Conservation (phyloP, 257 asterid genomes). For the Primulina eburnea region DNA sequence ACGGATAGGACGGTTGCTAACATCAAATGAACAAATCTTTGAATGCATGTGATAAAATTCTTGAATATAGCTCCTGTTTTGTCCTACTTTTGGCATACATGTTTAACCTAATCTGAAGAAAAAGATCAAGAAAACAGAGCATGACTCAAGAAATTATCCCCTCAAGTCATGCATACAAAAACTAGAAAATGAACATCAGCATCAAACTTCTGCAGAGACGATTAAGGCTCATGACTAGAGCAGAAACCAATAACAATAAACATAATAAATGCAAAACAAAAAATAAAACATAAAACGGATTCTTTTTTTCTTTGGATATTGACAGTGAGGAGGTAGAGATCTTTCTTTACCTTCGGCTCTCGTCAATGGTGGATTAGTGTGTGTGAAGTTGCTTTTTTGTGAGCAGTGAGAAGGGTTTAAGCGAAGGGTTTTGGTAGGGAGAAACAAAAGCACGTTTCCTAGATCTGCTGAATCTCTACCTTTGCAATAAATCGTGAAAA, state of each 20-base stretch:
- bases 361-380: neutral
- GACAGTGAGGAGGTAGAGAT: neutral
- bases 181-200: neutral
- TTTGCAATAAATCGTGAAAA: neutral
- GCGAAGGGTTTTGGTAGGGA: constrained; percentile 28
- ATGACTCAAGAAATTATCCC: neutral
- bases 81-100: neutral
- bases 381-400: neutral
- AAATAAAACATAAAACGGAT: neutral
- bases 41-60: neutral
- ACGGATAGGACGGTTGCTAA: neutral
- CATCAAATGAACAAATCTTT: neutral
- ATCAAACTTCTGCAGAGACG: neutral
- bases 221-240: neutral
- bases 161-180: neutral
- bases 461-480: constrained; percentile 25
- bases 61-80: neutral
- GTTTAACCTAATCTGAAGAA: neutral
- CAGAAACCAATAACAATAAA: neutral
- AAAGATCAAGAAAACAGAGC: constrained; percentile 3
- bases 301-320: neutral
- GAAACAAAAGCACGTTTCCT: constrained; percentile 24
- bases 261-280: neutral
- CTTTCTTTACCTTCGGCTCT: neutral
- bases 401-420: constrained; percentile 25